Conservation (phyloP, 176 grass and related monocot species). For the Chrysopogon serrulatus region DNA sequence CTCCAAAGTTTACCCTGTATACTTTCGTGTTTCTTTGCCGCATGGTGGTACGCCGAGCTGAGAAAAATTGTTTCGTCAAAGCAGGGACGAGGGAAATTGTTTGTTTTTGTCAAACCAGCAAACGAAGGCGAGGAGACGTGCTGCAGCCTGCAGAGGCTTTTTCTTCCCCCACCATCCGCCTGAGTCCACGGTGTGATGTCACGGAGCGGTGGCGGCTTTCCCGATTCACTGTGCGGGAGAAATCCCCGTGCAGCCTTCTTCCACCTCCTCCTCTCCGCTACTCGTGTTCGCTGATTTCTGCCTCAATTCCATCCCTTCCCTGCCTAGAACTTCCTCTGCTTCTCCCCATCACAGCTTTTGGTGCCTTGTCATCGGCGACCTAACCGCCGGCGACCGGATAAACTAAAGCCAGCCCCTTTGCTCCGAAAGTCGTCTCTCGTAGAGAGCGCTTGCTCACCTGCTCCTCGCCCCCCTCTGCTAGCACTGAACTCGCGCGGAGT, state of each 20-base stretch:
- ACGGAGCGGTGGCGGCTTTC: slow-evolving; percentile 5
- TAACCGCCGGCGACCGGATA: not conserved
- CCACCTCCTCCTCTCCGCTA: not conserved
- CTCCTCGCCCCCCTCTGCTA: not conserved
- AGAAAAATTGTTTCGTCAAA: not conserved
- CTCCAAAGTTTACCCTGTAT: too few species aligned
- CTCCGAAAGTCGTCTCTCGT: not conserved
- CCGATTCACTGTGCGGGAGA: slow-evolving; percentile 16
- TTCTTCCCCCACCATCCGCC: not conserved
- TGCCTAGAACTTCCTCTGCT: not conserved
- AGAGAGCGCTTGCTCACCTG: not conserved
- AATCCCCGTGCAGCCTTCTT: slow-evolving; percentile 8
- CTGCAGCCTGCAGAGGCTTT: not conserved
- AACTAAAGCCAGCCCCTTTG: not conserved
- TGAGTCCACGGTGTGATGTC: slow-evolving; percentile 11
- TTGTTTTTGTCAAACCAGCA: not conserved
- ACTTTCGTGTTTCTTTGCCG: not conserved
- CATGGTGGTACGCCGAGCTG: not conserved
- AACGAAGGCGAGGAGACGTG: not conserved
- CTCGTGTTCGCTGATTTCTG: not conserved
- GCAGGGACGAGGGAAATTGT: not conserved
- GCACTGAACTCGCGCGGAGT: not conserved
- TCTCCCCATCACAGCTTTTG: not conserved
- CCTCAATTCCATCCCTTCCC: not conserved
- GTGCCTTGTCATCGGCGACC: not conserved